These are phyloP conservation scores for Diversispora epigaea DNA, from an alignment of 192 early-diverging fungal species.

Conservation along the genomic window DNA sequence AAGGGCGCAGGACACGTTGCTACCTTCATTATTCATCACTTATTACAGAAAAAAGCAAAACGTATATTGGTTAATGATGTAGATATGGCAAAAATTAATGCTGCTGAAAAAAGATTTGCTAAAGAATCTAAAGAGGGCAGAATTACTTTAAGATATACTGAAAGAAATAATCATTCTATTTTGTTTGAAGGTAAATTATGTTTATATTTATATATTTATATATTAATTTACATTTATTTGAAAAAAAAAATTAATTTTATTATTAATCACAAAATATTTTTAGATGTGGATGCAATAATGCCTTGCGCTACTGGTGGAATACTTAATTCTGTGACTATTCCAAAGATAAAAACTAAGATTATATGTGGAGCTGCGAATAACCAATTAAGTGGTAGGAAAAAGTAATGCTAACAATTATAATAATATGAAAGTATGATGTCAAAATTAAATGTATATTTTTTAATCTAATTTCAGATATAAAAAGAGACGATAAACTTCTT, in stretches of 20 bases:
- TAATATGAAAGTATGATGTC: neutral
- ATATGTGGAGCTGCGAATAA: conserved; percentile 54
- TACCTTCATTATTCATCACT: conserved; percentile 31
- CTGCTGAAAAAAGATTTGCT: conserved; percentile 10
- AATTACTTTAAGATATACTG: conserved; percentile 8
- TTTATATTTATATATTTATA: neutral
- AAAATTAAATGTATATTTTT: neutral
- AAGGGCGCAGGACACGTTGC: conserved; percentile 42
- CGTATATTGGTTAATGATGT: conserved; percentile 39
- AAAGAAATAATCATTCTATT: conserved; percentile 30
- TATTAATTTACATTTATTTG: neutral
- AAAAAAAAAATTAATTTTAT: too few species aligned
- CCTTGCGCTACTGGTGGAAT: conserved; percentile 49
- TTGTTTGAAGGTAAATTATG: conserved; percentile 35
- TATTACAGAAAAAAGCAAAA: conserved; percentile 36
- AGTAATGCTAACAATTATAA: neutral
- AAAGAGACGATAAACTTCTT: conserved; percentile 39
- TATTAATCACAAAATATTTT: too few species aligned
- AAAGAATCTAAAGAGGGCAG: neutral
- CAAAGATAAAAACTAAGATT: conserved; percentile 35
- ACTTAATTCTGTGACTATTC: conserved; percentile 43
- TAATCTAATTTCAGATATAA: conserved; percentile 27
- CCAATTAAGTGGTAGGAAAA: conserved; percentile 37
- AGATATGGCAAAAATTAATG: conserved; percentile 24
- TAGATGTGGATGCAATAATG: conserved; percentile 44